Evolutionary conservation across 2,329 filamentous ascomycete genomes (phyloP).

Genomic region (Cladophialophora immunda): DNA sequence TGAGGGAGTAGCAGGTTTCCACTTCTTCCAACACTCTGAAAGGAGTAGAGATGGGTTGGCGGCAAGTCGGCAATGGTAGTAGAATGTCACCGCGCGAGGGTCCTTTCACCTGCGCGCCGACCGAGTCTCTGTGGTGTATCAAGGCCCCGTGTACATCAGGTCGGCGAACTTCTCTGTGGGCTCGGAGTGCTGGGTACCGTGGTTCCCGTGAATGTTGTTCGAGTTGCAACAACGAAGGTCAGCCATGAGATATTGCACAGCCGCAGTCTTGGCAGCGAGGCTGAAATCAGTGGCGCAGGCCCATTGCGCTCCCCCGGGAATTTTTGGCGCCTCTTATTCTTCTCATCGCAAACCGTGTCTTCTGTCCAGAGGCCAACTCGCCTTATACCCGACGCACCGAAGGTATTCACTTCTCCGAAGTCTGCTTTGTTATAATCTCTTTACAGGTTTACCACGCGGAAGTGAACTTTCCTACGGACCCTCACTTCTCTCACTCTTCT

Average conservation of each 20-base stretch:
- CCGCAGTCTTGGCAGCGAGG: constrained; percentile 13
- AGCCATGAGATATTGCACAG: neutral
- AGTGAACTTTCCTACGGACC: neutral
- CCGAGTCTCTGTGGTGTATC: neutral
- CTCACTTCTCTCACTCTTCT: neutral
- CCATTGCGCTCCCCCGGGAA: neutral
- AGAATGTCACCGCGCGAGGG: neutral
- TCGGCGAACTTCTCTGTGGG: neutral
- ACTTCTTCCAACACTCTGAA: neutral
- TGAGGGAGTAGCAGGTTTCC: neutral
- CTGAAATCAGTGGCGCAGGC: neutral
- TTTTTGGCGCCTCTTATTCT: constrained; percentile 5
- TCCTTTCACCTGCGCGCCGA: neutral
- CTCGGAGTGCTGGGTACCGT: neutral
- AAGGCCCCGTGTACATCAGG: neutral
- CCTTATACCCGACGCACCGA: neutral
- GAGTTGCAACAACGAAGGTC: neutral
- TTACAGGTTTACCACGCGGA: neutral
- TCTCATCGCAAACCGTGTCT: constrained; percentile 31
- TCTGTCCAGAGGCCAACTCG: constrained; percentile 10
- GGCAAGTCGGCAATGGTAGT: neutral
- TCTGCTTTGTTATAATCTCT: neutral
- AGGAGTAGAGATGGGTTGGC: neutral
- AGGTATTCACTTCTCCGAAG: neutral
- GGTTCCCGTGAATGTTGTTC: neutral